Evolutionary conservation across 805 yeast species (phyloP).

Genomic region (Kuraishia ogatae): DNA sequence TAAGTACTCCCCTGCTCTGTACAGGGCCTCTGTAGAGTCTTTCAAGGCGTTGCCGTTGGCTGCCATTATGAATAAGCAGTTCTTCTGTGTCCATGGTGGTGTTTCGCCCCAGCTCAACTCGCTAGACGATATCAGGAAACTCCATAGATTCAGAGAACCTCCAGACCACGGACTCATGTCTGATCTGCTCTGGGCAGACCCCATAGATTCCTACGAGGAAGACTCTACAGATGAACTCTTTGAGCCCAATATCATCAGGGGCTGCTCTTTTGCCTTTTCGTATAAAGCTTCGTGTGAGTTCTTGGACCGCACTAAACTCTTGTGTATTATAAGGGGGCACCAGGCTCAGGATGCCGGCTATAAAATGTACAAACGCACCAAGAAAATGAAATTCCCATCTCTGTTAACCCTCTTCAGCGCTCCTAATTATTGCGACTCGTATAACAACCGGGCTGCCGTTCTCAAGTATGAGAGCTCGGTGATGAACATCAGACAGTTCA

Average conservation of each 20-base stretch:
- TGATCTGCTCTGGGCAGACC: conserved; percentile 95
- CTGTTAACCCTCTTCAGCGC: conserved; percentile 90
- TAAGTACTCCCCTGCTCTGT: conserved; percentile 60
- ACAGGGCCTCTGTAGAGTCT: conserved; percentile 65
- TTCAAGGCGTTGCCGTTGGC: conserved; percentile 87
- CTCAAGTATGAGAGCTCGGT: conserved; percentile 85
- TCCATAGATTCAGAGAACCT: conserved; percentile 84
- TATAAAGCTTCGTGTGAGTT: conserved; percentile 77
- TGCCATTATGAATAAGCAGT: conserved; percentile 89
- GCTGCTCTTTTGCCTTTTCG: conserved; percentile 87
- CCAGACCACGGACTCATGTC: conserved; percentile 93
- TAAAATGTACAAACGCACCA: conserved; percentile 83
- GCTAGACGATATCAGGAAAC: conserved; percentile 54
- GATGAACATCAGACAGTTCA: conserved; percentile 93
- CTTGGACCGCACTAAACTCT: conserved; percentile 64
- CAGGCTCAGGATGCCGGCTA: conserved; percentile 98
- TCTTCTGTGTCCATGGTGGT: conserved; percentile 96
- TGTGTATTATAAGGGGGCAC: conserved; percentile 90
- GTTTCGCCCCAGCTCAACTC: conserved; percentile 75
- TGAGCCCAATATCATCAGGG: conserved; percentile 66
- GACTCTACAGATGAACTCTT: conserved; percentile 34
- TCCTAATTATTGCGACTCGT: conserved; percentile 88
- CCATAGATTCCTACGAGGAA: conserved; percentile 75
- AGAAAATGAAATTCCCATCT: conserved; percentile 81
- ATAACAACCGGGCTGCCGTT: conserved; percentile 93